phyloP scores from a whole-genome alignment of 2,329 filamentous ascomycete genomes.

The Elsinoe perseae region DNA sequence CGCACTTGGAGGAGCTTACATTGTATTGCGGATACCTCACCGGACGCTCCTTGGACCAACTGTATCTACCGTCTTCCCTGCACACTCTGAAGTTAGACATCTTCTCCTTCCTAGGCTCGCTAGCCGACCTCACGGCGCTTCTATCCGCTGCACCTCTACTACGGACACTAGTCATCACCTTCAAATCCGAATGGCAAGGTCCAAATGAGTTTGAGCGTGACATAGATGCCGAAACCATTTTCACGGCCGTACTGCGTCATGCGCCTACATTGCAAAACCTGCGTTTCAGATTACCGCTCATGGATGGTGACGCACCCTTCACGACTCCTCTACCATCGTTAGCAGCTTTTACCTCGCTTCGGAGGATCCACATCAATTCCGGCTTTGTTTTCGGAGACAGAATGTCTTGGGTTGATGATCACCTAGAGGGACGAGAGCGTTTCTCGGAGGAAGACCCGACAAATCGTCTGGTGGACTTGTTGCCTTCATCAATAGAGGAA shows the following conservation, averaged over 20 bases:
- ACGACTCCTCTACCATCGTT: not conserved
- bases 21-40: not conserved
- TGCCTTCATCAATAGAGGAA: not conserved
- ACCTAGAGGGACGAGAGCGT: not conserved
- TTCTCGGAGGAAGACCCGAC: not conserved
- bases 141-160: not conserved
- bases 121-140: not conserved
- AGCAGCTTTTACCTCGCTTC: not conserved
- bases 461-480: not conserved
- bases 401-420: not conserved
- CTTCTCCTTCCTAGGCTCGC: not conserved
- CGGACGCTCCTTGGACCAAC: not conserved
- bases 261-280: not conserved
- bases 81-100: not conserved
- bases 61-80: not conserved
- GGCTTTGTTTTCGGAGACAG: not conserved
- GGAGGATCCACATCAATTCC: not conserved
- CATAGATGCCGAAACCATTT: not conserved
- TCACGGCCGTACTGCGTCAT: not conserved
- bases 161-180: not conserved
- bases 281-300: not conserved
- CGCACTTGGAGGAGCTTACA: not conserved
- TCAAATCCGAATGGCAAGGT: constrained; percentile 1
- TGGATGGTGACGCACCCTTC: not conserved
- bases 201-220: not conserved